phyloP scores from a whole-genome alignment of 176 grass and related monocot species.

The Chrysopogon serrulatus region DNA sequence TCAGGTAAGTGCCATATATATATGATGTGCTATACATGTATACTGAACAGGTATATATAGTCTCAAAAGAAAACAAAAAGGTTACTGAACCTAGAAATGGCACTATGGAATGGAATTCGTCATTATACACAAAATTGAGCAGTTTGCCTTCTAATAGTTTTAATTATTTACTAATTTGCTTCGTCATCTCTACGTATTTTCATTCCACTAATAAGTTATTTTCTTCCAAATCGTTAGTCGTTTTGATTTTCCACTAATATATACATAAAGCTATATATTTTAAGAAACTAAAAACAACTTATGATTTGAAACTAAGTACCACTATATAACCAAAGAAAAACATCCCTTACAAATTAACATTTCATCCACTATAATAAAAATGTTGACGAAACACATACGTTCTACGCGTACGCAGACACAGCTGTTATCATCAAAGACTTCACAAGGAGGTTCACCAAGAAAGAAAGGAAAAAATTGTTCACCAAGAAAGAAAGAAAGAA shows the following conservation, averaged over 20 bases:
- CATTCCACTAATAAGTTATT: too few relatives aligned
- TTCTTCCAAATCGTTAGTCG: too few relatives aligned
- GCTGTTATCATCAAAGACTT: background rate
- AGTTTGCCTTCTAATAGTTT: background rate
- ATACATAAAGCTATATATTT: too few relatives aligned
- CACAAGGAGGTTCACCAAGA: background rate
- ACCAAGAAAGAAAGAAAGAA: background rate
- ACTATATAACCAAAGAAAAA: background rate
- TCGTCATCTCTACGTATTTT: background rate
- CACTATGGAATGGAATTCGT: background rate
- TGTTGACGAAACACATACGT: background rate
- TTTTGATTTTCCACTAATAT: too few relatives aligned
- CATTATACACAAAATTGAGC: background rate
- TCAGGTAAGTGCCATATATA: background rate
- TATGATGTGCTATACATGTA: background rate
- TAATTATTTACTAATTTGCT: background rate
- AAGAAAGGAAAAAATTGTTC: background rate
- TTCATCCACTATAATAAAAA: background rate
- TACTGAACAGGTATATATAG: background rate
- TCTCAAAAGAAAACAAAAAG: background rate
- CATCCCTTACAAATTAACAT: background rate
- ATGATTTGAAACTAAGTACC: too few relatives aligned
- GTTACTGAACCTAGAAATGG: background rate
- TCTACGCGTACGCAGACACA: background rate
- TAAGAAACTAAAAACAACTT: too few relatives aligned